Evolutionary conservation across 345 rosid genomes (phyloP).

Genomic region (Lumnitzera littorea): DNA sequence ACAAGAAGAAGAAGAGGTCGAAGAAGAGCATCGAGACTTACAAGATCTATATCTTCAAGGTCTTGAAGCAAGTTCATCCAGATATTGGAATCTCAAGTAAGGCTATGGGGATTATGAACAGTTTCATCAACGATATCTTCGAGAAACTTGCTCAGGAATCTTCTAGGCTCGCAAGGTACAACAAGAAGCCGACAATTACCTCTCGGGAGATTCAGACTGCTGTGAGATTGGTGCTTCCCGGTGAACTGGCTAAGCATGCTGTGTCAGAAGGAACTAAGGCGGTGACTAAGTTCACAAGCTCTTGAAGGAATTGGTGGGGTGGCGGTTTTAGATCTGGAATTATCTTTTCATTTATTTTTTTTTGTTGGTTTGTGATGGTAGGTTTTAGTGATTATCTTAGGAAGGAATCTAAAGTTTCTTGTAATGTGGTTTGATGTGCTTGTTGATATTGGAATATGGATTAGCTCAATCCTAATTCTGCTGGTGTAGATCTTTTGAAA

Average conservation of each 20-base stretch:
- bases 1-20: conserved; percentile 40
- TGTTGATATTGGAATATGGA: too few species aligned
- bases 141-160: conserved; percentile 53
- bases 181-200: conserved; percentile 56
- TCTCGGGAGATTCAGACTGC: conserved; percentile 42
- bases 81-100: conserved; percentile 36
- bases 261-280: conserved; percentile 39
- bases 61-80: conserved; percentile 47
- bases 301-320: conserved; percentile 7
- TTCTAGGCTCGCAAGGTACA: conserved; percentile 49
- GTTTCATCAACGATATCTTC: conserved; percentile 36
- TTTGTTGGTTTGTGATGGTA: background rate
- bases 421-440: too few species aligned
- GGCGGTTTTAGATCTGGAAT: background rate
- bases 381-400: too few species aligned
- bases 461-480: too few species aligned
- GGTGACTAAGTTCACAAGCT: conserved; percentile 35
- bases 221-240: conserved; percentile 29
- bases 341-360: background rate
- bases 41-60: conserved; percentile 60
- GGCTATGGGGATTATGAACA: conserved; percentile 34
- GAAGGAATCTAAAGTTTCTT: background rate
- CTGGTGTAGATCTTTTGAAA: too few species aligned
- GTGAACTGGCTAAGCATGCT: conserved; percentile 33
- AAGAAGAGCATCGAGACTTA: conserved; percentile 51